Base-by-base conservation (phyloP, 257 asterid species). In the Przewalskia tangutica region DNA sequence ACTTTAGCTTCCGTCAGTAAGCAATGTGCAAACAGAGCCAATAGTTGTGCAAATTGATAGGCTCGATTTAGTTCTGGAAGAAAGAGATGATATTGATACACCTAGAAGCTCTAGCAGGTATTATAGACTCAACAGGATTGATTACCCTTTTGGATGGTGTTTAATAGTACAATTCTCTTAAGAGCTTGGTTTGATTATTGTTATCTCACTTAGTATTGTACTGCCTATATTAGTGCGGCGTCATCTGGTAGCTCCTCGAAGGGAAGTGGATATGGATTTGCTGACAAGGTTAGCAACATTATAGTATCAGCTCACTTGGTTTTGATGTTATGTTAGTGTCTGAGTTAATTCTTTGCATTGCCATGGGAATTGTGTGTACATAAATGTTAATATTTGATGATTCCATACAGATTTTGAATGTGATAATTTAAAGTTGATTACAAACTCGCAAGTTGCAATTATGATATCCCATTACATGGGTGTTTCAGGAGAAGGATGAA, bases 1-100 rank as follows among this genome's bases (percentile, higher is more conserved):
- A 81, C 85, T 86, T 88, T 88, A 95, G 99, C 98, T 95, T 86
- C 99, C 99, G 27, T 91, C 97, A 17, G 93, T 95, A 89, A 94
- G 98, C 90, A 90, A 92, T 78, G 97, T 94, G 51, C 99, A 95
- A 95, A 88, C 91, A 73, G 98, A 95, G 85, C 97, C 99, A 32
- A 92, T 95, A 48, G 92, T 91, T 81, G 95, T 95, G 89, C 97
- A 91, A 88, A 89, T 95, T 77, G 98, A 94, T 84, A 91, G 91
- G 89, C 97, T 95, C 17, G 98, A 95, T 79, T 87, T 95, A 81
- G 98, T 95, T 75, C 89, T 95, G 89, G 97, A 88, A 95, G 99
- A 95, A 88, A 95, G 91, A 82, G 97, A 94, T 77, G 91, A 94
- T 55, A 34, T 89, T 46, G 94, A 89, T 88, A 87, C 83, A 82